Percentiles rank a stretch among this genome's conserved stretches.
phyloP scores from a whole-genome alignment of 352 stramenopile genomes.

The Elongisporangium anandrum region DNA sequence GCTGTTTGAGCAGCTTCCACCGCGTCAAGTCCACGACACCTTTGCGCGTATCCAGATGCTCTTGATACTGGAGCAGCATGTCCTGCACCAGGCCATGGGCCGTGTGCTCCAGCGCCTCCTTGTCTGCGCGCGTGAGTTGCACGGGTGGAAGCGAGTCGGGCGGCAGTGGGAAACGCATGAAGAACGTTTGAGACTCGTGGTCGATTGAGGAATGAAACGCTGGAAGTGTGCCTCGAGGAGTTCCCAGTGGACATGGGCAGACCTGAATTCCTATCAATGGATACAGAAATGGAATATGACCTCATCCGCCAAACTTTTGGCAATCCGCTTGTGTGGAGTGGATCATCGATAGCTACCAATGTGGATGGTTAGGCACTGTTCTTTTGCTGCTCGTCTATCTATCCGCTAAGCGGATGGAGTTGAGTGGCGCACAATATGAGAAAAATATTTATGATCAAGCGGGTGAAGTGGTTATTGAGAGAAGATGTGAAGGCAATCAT shows the following conservation, averaged over 20 bases:
- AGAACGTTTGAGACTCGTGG: background rate
- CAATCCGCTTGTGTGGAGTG: background rate
- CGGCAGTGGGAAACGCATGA: conserved; percentile 6
- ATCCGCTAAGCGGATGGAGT: background rate
- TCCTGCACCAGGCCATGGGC: conserved; percentile 2
- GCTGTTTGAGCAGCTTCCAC: conserved; percentile 33
- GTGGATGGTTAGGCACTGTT: background rate
- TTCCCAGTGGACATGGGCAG: background rate
- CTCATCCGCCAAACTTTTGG: background rate
- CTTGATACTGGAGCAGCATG: conserved; percentile 11
- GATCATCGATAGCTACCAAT: background rate
- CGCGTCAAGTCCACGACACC: conserved; percentile 12
- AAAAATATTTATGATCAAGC: too few relatives aligned
- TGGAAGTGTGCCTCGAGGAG: background rate
- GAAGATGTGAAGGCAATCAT: background rate
- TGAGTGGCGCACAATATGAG: too few relatives aligned
- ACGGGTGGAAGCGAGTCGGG: conserved; percentile 1
- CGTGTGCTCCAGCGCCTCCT: background rate
- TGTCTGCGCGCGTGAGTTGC: background rate
- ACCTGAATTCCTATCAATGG: background rate
- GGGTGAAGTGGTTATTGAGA: background rate
- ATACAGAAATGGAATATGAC: background rate
- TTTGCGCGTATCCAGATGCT: conserved; percentile 14
- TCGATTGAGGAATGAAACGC: background rate
- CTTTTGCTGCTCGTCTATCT: background rate